Evolutionary conservation across 768 basidiomycete species (phyloP).

Genomic region (Boletus subcaerulescens): DNA sequence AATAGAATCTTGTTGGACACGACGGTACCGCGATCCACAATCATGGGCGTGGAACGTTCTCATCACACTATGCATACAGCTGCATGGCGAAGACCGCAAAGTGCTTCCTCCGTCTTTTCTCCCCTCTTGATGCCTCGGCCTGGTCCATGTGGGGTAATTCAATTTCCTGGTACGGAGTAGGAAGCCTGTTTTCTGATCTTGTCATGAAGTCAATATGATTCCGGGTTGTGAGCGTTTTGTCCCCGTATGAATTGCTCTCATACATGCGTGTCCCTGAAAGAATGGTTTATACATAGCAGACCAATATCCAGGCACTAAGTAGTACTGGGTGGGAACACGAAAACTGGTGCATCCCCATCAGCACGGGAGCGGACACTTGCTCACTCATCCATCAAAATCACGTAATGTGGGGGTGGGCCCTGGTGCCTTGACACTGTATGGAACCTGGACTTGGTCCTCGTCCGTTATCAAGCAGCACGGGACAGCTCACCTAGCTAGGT

Average conservation of each 20-base stretch:
- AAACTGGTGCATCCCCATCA: too few relatives aligned
- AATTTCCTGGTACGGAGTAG: not conserved
- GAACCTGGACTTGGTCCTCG: too few relatives aligned
- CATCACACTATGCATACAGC: not conserved
- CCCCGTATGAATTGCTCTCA: too few relatives aligned
- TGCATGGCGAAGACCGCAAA: slow-evolving; percentile 11
- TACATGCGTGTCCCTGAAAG: not conserved
- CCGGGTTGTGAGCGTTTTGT: not conserved
- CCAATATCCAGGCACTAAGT: too few relatives aligned
- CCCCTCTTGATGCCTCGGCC: slow-evolving; percentile 1
- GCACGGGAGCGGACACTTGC: too few relatives aligned
- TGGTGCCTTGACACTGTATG: too few relatives aligned
- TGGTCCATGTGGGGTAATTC: not conserved
- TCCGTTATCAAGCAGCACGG: too few relatives aligned
- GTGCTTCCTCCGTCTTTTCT: slow-evolving; percentile 19
- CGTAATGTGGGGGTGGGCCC: not conserved
- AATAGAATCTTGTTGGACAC: not conserved
- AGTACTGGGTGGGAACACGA: too few relatives aligned
- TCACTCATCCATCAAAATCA: not conserved
- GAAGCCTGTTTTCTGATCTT: not conserved
- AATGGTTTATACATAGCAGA: too few relatives aligned
- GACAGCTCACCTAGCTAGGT: too few relatives aligned
- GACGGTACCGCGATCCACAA: slow-evolving; percentile 22
- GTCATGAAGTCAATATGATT: not conserved
- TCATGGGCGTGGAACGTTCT: not conserved